Conservation (phyloP, 2,329 filamentous ascomycete species). For the Cordyceps cateniannulata region DNA sequence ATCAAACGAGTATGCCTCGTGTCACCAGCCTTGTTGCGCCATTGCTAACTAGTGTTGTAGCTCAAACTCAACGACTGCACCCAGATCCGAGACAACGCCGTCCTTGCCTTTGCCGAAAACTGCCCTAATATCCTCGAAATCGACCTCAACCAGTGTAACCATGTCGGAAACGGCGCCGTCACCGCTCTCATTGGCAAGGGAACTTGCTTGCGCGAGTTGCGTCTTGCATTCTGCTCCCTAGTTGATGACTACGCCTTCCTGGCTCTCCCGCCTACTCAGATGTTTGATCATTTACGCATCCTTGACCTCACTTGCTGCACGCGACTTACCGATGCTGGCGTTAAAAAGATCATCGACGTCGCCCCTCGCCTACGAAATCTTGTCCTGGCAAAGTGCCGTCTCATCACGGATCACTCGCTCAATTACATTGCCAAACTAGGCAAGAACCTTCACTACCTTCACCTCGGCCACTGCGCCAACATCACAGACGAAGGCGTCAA, state of each 20-base stretch:
- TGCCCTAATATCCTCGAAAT: conserved; percentile 95
- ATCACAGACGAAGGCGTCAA: conserved; percentile 88
- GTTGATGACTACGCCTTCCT: conserved; percentile 88
- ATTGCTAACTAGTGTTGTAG: conserved; percentile 37
- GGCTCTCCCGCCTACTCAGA: conserved; percentile 59
- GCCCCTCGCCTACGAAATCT: conserved; percentile 87
- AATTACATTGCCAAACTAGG: conserved; percentile 80
- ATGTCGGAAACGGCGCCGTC: conserved; percentile 76
- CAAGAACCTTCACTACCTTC: conserved; percentile 95
- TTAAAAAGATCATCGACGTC: conserved; percentile 79
- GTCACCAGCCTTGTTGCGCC: not conserved
- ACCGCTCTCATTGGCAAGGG: conserved; percentile 73
- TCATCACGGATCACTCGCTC: conserved; percentile 85
- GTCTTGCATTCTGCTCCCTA: conserved; percentile 76
- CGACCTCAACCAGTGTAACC: conserved; percentile 79
- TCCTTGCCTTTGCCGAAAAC: conserved; percentile 78
- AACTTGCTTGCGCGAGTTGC: conserved; percentile 79
- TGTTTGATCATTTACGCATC: conserved; percentile 84
- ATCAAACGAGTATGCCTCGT: conserved; percentile 69
- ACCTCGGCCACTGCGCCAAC: conserved; percentile 85
- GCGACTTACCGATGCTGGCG: conserved; percentile 76
- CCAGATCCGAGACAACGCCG: conserved; percentile 76
- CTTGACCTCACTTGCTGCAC: conserved; percentile 87
- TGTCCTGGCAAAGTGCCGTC: conserved; percentile 87
- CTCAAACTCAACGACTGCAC: conserved; percentile 90